phyloP scores from a whole-genome alignment of 352 stramenopile genomes.

The Pythium oligandrum region DNA sequence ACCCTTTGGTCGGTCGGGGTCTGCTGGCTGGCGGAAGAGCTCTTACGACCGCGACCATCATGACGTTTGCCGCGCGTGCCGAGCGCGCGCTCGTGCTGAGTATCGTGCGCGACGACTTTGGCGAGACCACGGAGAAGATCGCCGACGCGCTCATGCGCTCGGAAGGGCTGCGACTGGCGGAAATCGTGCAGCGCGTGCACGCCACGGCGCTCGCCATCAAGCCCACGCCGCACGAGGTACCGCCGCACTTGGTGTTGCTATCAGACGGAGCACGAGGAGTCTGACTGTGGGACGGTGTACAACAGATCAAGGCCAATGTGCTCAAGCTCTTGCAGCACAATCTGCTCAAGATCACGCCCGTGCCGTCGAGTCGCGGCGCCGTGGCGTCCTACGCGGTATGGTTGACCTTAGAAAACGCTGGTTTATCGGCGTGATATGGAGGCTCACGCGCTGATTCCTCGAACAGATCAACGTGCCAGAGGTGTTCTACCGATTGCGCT shows the following conservation, averaged over 20 bases:
- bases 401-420: too few relatives aligned
- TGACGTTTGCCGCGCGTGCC: conserved; percentile 53
- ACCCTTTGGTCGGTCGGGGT: too few relatives aligned
- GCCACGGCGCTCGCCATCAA: conserved; percentile 22
- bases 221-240: conserved; percentile 50
- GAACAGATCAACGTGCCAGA: conserved; percentile 75
- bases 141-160: conserved; percentile 52
- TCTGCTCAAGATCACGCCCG: conserved; percentile 56
- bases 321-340: conserved; percentile 89
- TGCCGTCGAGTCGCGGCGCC: conserved; percentile 18
- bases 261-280: background rate
- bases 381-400: conserved; percentile 46
- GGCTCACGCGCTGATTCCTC: too few relatives aligned
- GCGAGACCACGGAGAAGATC: conserved; percentile 59
- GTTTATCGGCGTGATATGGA: too few relatives aligned
- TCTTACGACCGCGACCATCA: too few relatives aligned
- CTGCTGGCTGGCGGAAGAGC: too few relatives aligned
- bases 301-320: conserved; percentile 66
- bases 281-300: background rate
- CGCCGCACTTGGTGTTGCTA: background rate
- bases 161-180: conserved; percentile 57
- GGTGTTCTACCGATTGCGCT: conserved; percentile 76
- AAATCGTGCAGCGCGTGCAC: conserved; percentile 65
- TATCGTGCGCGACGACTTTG: conserved; percentile 79
- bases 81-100: conserved; percentile 71